Base-by-base conservation (phyloP, 108 stramenopile species). In the Fragilariopsis cylindrus region DNA sequence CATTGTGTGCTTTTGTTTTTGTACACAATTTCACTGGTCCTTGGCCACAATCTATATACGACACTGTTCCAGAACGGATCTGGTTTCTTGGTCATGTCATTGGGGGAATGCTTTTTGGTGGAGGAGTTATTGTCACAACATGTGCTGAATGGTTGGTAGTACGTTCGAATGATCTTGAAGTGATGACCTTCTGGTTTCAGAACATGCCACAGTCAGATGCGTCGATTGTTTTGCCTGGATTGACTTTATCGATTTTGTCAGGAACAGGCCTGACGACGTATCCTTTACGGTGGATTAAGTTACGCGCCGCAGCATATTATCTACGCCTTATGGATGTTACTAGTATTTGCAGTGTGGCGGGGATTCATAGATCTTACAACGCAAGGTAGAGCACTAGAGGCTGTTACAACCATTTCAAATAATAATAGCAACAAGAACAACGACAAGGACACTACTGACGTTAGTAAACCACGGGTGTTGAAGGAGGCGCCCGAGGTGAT, bases 181-280 rank as follows among this genome's bases (percentile, higher is more conserved):
- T 88, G 9, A 58, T 85, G 21, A 71, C 78, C 44, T 88, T 88
- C 74, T 88, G 87, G 87, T 88, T 88, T 63, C 71, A 76, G n/a
- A 81, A 80, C 48, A 84, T 85, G 4, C 87, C 87, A 15, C 63
- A 50, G 7, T 70, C 84, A 60, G 84, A 88, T 65, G 75, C 73
- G 19, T 49, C 83, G 63, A 77, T 88, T 76, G 87, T 88, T 2
- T 70, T 88, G 5, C 87, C 87, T 4, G 87, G 84, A 9, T 76
- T 88, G 70, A 88, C 87, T 6, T 63, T 82, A 43, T 72, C 71
- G 21, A 88, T 88, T 75, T 60, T 85, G 9, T 77, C 76, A 3
- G 87, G 87, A 49, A 85, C 79, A 7, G 87, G 84, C 50, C 66
- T 84, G 57, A 66, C 74, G 7, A 85, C 82, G 69, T n/a, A 78